Base-by-base conservation (phyloP, 2,329 filamentous ascomycete species). In the Escovopsis weberi region DNA sequence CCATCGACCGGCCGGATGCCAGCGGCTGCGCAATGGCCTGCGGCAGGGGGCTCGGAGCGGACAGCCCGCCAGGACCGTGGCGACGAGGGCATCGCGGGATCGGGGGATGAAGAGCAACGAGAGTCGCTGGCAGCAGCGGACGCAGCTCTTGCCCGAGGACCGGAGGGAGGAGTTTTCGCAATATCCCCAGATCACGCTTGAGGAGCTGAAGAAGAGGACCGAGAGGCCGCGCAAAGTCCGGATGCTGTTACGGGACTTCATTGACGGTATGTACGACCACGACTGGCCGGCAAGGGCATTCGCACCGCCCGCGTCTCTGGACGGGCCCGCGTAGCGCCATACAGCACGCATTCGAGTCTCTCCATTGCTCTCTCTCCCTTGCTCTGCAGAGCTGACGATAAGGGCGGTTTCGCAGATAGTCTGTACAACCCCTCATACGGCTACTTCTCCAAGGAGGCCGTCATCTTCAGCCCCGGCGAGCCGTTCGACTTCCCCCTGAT, bases 211-310 rank as follows among this genome's bases (percentile, higher is more conserved):
- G 51, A 68, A 63, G 50, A 73, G 83, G 42, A 79, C 68, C 42
- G 81, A 94, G 57, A 71, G 91, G 55, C 91, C 91, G 37, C 76
- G 75, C 56, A 75, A 83, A 60, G 88, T 94, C 51, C 95, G 94
- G 74, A 98, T 98, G 91, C 67, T 95, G 56, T 84, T 93, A 59
- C 76, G 93, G 50, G 93, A 98, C 69, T 98, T 98, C 58, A 91
- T 98, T 57, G 91, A 98, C 61, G 88, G 84, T 87, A 54, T 46
- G 53, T 33, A 38, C 51, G 60, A 59, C 30, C 55, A 15, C 15
- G 15, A 15, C 15, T 15, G 15, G 15, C 15, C 52, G 34, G 50
- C 15, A 12, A 10, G 28, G 23, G 23, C 23, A 23, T 23, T 4
- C 23, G 23, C 23, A 4, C 6, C 2, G 23, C 4, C 23, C 6